Evolutionary conservation across 2,329 filamentous ascomycete species (phyloP).

Genomic region (Botrytis cinerea): DNA sequence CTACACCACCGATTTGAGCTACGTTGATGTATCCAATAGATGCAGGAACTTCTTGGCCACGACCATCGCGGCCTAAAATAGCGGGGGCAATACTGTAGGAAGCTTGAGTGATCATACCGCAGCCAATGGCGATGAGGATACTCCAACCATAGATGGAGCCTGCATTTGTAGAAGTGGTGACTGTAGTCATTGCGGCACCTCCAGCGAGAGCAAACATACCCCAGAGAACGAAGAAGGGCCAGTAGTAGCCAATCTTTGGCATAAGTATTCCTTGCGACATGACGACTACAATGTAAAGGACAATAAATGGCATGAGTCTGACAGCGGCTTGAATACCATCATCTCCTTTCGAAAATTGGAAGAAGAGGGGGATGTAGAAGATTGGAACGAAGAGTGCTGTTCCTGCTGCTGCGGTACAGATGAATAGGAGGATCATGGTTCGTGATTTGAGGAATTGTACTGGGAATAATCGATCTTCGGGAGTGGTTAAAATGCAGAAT

Average conservation of each 20-base stretch:
- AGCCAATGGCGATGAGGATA: conserved; percentile 45
- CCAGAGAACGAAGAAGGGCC: conserved; percentile 16
- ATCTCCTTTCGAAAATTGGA: conserved; percentile 48
- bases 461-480: conserved; percentile 29
- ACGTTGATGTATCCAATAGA: conserved; percentile 43
- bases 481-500: conserved; percentile 32
- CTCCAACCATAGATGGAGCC: conserved; percentile 42
- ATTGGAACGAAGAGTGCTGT: conserved; percentile 46
- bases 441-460: conserved; percentile 41
- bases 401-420: conserved; percentile 40
- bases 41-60: conserved; percentile 29
- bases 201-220: conserved; percentile 32
- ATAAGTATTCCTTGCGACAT: conserved; percentile 45
- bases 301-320: conserved; percentile 44
- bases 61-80: conserved; percentile 37
- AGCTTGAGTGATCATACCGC: conserved; percentile 38
- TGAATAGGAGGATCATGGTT: conserved; percentile 31
- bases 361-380: conserved; percentile 52
- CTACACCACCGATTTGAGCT: conserved; percentile 41
- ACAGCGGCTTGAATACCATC: conserved; percentile 43
- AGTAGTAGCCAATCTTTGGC: conserved; percentile 41
- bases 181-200: conserved; percentile 36
- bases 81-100: conserved; percentile 32
- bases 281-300: conserved; percentile 45
- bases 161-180: conserved; percentile 33